These are phyloP conservation scores for Carex arenaria DNA, from an alignment of 202 grass and related monocot genomes.

Conservation along the genomic window DNA sequence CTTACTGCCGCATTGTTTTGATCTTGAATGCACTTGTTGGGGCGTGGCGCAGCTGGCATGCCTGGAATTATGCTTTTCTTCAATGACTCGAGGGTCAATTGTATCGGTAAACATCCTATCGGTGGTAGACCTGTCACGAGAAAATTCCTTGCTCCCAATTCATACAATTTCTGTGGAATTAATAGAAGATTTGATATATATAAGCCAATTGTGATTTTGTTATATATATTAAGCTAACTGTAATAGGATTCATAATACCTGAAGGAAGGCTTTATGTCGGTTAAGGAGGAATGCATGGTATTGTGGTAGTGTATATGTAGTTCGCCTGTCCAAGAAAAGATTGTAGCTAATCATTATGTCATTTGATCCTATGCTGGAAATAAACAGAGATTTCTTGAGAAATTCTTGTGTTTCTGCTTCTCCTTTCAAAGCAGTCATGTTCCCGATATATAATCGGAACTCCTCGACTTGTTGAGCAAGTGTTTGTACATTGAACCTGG, in stretches of 20 bases:
- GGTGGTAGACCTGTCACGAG: conserved; percentile 53
- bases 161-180: conserved; percentile 43
- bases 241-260: conserved; percentile 17
- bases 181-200: neutral
- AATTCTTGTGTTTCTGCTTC: conserved; percentile 25
- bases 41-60: neutral
- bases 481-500: conserved; percentile 15
- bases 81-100: conserved; percentile 19
- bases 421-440: conserved; percentile 23
- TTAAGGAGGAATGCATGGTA: conserved; percentile 50
- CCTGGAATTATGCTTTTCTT: conserved; percentile 6
- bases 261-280: conserved; percentile 27
- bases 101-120: conserved; percentile 56
- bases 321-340: conserved; percentile 13
- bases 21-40: conserved; percentile 24
- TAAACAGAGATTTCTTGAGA: conserved; percentile 33
- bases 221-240: neutral
- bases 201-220: neutral
- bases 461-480: conserved; percentile 36
- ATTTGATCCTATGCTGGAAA: conserved; percentile 53
- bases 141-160: conserved; percentile 47
- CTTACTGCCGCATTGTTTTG: conserved; percentile 30
- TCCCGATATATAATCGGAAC: conserved; percentile 32
- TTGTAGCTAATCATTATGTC: conserved; percentile 56
- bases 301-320: conserved; percentile 22